These are phyloP conservation scores for Suaeda aralocaspica DNA, from an alignment of 148 eudicot genomes.

Conservation along the genomic window DNA sequence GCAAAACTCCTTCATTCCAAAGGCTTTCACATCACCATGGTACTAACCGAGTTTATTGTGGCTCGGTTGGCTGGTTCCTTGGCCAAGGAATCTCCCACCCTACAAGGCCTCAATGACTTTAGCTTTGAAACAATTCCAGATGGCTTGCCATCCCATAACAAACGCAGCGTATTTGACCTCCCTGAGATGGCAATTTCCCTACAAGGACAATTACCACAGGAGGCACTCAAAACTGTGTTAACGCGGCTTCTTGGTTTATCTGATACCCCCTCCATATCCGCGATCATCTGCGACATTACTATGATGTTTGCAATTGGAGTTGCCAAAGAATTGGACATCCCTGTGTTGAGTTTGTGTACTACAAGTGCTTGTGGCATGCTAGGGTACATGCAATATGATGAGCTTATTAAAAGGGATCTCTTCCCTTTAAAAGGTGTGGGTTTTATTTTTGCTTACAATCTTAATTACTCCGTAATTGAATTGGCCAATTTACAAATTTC, in stretches of 20 bases:
- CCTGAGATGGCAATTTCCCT: slow-evolving; percentile 9
- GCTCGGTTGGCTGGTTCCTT: slow-evolving; percentile 21
- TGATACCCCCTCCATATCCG: slow-evolving; percentile 16
- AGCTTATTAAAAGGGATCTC: slow-evolving; percentile 22
- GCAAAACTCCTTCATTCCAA: slow-evolving; percentile 34
- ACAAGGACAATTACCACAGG: not conserved
- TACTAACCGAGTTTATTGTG: slow-evolving; percentile 32
- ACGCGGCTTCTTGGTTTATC: slow-evolving; percentile 14
- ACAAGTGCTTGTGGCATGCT: slow-evolving; percentile 36
- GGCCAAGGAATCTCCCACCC: not conserved
- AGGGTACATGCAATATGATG: slow-evolving; percentile 16
- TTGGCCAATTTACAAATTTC: too few species aligned
- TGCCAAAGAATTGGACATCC: slow-evolving; percentile 30
- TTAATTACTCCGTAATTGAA: too few species aligned
- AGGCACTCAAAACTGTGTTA: slow-evolving; percentile 24
- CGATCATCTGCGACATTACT: slow-evolving; percentile 22
- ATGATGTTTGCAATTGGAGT: slow-evolving; percentile 29
- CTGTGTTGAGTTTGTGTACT: slow-evolving; percentile 22
- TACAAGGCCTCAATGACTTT: slow-evolving; percentile 22
- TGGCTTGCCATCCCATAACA: slow-evolving; percentile 30
- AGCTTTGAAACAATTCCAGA: slow-evolving; percentile 34
- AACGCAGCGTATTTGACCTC: slow-evolving; percentile 22
- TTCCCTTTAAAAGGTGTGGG: slow-evolving; percentile 39
- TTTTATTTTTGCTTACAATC: too few species aligned
- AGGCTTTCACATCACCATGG: slow-evolving; percentile 37